Base-by-base conservation (phyloP, 2,329 filamentous ascomycete species). In the Ophiostoma australiae region DNA sequence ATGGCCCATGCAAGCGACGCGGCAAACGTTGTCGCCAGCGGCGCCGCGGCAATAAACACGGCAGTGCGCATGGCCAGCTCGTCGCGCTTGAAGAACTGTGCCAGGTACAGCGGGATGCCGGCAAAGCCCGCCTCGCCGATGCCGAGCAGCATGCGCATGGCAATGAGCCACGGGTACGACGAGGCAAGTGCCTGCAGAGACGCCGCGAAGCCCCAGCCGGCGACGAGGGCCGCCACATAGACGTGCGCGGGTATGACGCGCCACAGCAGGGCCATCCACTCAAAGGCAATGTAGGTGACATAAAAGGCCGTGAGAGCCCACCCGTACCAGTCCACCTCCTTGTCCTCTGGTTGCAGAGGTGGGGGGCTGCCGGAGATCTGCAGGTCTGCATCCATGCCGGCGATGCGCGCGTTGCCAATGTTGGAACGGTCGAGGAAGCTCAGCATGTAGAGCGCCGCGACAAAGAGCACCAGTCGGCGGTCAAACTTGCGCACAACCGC, bases 21-120 rank as follows among this genome's bases (percentile, higher is more conserved):
- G 0, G 92, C 91, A 77, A 96, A 94, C 1, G 89, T 90, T 61
- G 92, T 95, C 1, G 93, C 92, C 4, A 97, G 84, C 0, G 87
- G 87, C 1, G 93, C 93, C 74, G 95, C 94, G 0, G 92, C 93
- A 70, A 97, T 89, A 80, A 97, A 96, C 1, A 97, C 85, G 31
- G 93, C 94, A 0, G 91, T 95, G 52, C 94, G 84, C 73, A 95
- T 90, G 0, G 94, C 94, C 44, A 97, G 82, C 79, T 98, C 94
- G 65, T 86, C 81, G 48, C 86, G 79, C 75, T 83, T 85, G 78
- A 86, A 90, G 78, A 90, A 90, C 79, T 89, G 89, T 20, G 86
- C 88, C 41, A 90, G 79, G 74, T 89, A 90, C 72, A 87, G 86
- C 0, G 88, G 88, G 52, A 90, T 84, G 3, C 87, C 87, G 0